These are phyloP conservation scores for Tubosaeta sp. DNA, from an alignment of 768 basidiomycete species.

Conservation along the genomic window DNA sequence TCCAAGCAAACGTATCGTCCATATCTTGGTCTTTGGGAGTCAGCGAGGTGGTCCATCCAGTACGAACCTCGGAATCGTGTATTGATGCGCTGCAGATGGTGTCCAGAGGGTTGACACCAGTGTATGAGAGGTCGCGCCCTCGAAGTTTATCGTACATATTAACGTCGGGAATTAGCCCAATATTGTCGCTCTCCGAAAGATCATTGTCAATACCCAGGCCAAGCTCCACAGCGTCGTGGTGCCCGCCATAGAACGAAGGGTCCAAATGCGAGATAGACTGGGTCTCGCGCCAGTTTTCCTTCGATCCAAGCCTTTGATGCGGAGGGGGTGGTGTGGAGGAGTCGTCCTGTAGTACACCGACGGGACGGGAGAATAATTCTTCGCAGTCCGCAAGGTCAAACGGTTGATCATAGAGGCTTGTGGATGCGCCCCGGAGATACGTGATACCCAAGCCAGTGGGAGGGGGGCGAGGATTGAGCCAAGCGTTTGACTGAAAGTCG, in stretches of 20 bases:
- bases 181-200: slow-evolving; percentile 2
- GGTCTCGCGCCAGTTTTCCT: not conserved
- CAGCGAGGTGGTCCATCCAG: not conserved
- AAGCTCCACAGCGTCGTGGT: not conserved
- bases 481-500: slow-evolving; percentile 32
- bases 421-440: not conserved
- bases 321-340: not conserved
- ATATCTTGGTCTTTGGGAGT: not conserved
- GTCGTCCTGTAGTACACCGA: not conserved
- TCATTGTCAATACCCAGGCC: slow-evolving; percentile 10
- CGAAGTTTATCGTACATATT: slow-evolving; percentile 32
- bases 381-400: slow-evolving; percentile 2
- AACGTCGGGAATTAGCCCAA: slow-evolving; percentile 31
- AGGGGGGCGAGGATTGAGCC: slow-evolving; percentile 9
- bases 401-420: not conserved
- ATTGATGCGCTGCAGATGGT: slow-evolving; percentile 23
- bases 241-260: not conserved
- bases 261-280: not conserved
- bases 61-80: not conserved
- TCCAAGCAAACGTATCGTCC: not conserved
- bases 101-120: slow-evolving; percentile 40
- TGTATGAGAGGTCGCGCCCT: slow-evolving; percentile 11
- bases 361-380: not conserved
- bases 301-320: not conserved
- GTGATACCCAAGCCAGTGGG: slow-evolving; percentile 29